These are phyloP conservation scores for Barnettozyma californica DNA, from an alignment of 805 yeast species.

Conservation along the genomic window DNA sequence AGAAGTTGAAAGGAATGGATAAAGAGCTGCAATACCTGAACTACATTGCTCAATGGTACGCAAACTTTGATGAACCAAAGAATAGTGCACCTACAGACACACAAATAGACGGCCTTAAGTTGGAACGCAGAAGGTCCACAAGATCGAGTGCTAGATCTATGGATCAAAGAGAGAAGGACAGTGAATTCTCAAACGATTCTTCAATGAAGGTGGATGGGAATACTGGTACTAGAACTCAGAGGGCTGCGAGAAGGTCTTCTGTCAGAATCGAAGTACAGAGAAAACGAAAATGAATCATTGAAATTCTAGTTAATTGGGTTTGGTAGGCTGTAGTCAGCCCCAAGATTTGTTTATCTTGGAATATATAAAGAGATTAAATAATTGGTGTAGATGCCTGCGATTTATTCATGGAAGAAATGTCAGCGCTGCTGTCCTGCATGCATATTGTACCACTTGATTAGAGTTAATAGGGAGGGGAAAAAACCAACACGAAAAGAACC, in stretches of 20 bases:
- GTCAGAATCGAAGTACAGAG: background rate
- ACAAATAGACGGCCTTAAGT: background rate
- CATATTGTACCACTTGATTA: too few species aligned
- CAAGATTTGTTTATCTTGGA: background rate
- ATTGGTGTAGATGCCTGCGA: too few species aligned
- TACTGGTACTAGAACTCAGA: background rate
- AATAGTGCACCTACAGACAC: background rate
- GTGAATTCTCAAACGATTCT: background rate
- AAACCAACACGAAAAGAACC: too few species aligned
- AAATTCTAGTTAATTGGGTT: too few species aligned
- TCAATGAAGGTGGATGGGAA: too few species aligned
- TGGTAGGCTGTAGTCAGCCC: background rate
- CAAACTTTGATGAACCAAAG: background rate
- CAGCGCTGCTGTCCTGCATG: too few species aligned
- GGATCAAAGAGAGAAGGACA: background rate
- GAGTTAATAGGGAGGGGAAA: too few species aligned
- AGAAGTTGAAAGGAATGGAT: background rate
- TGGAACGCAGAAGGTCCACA: background rate
- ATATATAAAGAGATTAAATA: too few species aligned
- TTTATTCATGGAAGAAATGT: too few species aligned
- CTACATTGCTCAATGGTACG: conserved; percentile 1
- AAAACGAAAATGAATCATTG: background rate
- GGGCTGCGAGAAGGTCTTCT: background rate
- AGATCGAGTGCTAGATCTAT: background rate
- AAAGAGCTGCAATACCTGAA: background rate